These are phyloP conservation scores for Chlorociboria aeruginascens DNA, from an alignment of 495 filamentous ascomycete species.

Conservation along the genomic window DNA sequence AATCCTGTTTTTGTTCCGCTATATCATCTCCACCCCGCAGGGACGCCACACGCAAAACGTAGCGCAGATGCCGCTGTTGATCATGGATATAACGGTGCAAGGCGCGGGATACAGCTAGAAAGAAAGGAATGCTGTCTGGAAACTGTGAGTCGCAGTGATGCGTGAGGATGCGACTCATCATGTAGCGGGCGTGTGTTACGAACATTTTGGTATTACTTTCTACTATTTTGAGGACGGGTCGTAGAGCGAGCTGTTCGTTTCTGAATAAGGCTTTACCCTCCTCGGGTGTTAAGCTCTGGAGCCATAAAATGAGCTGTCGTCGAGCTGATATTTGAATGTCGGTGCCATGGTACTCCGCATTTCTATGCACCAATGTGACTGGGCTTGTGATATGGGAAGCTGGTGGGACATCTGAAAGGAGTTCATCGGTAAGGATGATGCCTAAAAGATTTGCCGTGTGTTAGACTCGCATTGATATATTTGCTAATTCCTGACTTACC, in stretches of 20 bases:
- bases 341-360: not conserved
- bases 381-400: not conserved
- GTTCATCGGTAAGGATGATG: not conserved
- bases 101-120: not conserved
- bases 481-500: not conserved
- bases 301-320: not conserved
- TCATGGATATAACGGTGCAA: not conserved
- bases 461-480: not conserved
- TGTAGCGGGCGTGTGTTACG: not conserved
- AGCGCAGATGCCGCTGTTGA: not conserved
- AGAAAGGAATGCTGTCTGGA: not conserved
- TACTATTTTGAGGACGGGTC: not conserved
- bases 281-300: not conserved
- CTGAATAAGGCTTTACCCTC: not conserved
- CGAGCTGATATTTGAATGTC: not conserved
- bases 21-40: not conserved
- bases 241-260: not conserved
- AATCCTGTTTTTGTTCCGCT: not conserved
- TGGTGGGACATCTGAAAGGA: not conserved
- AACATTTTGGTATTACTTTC: not conserved
- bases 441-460: not conserved
- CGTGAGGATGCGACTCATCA: not conserved
- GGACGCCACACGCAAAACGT: not conserved
- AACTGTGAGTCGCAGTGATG: not conserved
- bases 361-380: not conserved